Evolutionary conservation across 1,284 basidiomycete species (phyloP).

Genomic region (Flammula alnicola): DNA sequence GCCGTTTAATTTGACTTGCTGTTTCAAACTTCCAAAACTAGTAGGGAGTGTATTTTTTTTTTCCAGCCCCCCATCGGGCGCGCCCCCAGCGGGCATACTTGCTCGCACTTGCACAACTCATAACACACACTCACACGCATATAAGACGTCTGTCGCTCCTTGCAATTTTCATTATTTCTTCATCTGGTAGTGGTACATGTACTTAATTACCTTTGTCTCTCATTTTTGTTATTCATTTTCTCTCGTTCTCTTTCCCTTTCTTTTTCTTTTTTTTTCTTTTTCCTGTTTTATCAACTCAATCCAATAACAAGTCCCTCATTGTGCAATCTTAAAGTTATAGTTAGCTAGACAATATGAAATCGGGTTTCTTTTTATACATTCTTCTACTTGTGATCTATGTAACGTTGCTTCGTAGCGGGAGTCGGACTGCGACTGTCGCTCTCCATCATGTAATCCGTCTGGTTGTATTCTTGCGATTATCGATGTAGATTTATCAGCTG

Average conservation of each 20-base stretch:
- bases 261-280: constrained; percentile 16
- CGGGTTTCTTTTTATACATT: background rate
- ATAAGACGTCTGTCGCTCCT: constrained; percentile 38
- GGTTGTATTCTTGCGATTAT: too few species aligned
- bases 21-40: too few species aligned
- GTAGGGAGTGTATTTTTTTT: too few species aligned
- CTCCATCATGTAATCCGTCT: too few species aligned
- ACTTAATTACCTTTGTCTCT: too few species aligned
- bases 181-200: constrained; percentile 25
- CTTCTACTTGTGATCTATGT: background rate
- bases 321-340: constrained; percentile 12
- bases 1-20: constrained; percentile 23
- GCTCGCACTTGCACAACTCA: too few species aligned
- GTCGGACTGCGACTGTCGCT: too few species aligned
- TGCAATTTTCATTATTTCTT: constrained; percentile 30
- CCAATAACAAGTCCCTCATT: constrained; percentile 28
- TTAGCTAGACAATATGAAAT: constrained; percentile 14
- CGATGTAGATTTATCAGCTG: too few species aligned
- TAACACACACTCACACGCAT: too few species aligned
- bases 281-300: constrained; percentile 16
- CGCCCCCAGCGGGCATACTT: too few species aligned
- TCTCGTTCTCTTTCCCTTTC: constrained; percentile 13
- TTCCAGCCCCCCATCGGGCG: too few species aligned
- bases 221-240: constrained; percentile 23
- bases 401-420: background rate